Base-by-base conservation (phyloP, 75 land plant genomes). In the Larix kaempferi region DNA sequence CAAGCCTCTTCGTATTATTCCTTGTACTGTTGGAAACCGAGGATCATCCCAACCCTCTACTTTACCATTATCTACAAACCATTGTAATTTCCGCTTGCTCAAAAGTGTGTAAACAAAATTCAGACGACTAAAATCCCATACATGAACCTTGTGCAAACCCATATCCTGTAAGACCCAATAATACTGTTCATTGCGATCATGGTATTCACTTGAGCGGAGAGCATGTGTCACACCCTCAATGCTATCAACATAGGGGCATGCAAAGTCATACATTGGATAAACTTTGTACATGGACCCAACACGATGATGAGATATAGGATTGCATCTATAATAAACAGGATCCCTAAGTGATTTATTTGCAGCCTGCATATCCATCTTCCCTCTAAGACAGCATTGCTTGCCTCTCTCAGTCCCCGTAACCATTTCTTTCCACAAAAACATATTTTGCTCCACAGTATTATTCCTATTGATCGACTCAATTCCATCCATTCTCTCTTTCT, bases 21-120 rank as follows among this genome's bases (percentile, higher is more conserved):
- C 99, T 72, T 88, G 92, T 59, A 96, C 99, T 64, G 99, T 96
- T 2, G 99, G 99, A 62, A 96, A 96, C 3, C 96, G 91, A 75
- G 99, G 86, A 86, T 96, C 99, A 80, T 96, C 93, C 99, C 99
- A 96, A 14, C 99, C 96, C 57, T 96, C 99, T 56, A 96, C 96
- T 69, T 86, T 89, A 2, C 94, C 94, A 86, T 91, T 88, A 66
- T 93, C 89, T 25, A 96, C 99, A 90, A 96, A 96, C 96, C 96
- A 96, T 4, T 91, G 93, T 62, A 96, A 87, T 79, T 96, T 96
- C 4, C 99, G 92, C 81, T 96, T 96, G 82, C 99, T 96, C 21
- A 96, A 88, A 74, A 96, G 89, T 5, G 99, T 96, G 49, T 96
- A 93, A 14, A 94, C 97, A 87, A 96, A 86, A 58, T 96, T 96